phyloP scores from a whole-genome alignment of 2,329 filamentous ascomycete genomes.

The Chrysoporthe cubensis region DNA sequence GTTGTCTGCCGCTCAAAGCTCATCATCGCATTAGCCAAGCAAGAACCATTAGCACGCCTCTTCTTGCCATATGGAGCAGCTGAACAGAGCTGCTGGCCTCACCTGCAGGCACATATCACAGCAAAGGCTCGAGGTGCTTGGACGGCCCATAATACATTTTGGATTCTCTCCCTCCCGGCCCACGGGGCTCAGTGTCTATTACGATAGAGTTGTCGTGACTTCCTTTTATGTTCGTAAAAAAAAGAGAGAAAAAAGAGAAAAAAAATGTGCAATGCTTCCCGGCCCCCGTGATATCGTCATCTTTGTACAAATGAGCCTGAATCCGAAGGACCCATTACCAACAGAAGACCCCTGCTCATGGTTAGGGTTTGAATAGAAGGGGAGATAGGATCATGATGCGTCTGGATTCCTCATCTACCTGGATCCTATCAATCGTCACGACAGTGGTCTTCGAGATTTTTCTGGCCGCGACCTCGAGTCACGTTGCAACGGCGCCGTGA shows the following conservation, averaged over 20 bases:
- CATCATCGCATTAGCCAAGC: too few relatives aligned
- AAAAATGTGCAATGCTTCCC: constrained; percentile 3
- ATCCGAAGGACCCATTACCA: not conserved
- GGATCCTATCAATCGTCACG: not conserved
- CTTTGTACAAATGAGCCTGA: not conserved
- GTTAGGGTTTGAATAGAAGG: not conserved
- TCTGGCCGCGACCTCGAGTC: not conserved
- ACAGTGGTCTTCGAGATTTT: not conserved
- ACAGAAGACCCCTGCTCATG: not conserved
- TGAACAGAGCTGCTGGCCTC: not conserved
- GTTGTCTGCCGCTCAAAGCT: too few relatives aligned
- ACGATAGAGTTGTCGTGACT: not conserved
- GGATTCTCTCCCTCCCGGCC: not conserved
- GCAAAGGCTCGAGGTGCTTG: not conserved
- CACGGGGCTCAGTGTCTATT: constrained; percentile 3
- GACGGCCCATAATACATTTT: not conserved
- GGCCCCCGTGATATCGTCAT: not conserved
- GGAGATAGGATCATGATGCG: not conserved
- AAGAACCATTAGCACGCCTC: too few relatives aligned
- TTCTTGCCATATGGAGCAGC: too few relatives aligned
- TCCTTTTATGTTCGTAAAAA: not conserved
- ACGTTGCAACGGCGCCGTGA: not conserved
- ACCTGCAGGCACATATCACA: not conserved
- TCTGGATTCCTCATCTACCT: not conserved
- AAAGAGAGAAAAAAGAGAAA: too few relatives aligned